phyloP scores from a whole-genome alignment of 179 eudicot genomes.

The Silene coronaria region DNA sequence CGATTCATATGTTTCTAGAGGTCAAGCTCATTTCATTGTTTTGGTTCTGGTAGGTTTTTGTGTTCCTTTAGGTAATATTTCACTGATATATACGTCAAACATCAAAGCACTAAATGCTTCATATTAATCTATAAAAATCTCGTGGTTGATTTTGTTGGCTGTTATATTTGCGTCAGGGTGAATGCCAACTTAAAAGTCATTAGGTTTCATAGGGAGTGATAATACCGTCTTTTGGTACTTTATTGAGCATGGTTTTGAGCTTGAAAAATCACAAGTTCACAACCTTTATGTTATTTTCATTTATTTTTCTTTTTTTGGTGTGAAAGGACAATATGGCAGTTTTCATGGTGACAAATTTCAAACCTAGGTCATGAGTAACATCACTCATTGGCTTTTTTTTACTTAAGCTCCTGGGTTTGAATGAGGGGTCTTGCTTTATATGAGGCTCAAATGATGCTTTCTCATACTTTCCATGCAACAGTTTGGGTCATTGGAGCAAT shows the following conservation, averaged over 20 bases:
- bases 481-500: slow-evolving; percentile 64
- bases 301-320: no score
- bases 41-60: slow-evolving; percentile 55
- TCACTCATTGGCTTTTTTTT: background rate
- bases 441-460: slow-evolving; percentile 12
- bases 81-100: slow-evolving; percentile 9
- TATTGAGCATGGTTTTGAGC: background rate
- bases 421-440: background rate
- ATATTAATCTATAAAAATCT: background rate
- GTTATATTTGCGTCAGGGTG: background rate
- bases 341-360: no score
- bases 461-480: slow-evolving; percentile 26
- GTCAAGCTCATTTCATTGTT: slow-evolving; percentile 61
- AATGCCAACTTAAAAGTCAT: background rate
- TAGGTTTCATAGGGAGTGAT: background rate
- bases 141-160: slow-evolving; percentile 1
- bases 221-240: background rate
- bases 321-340: no score
- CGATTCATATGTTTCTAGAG: slow-evolving; percentile 50
- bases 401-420: background rate
- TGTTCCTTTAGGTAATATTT: background rate
- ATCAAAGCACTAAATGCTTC: background rate
- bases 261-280: background rate
- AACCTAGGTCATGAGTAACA: no score
- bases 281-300: no score